Conservation (phyloP, 257 asterid genomes). For the Solanum medicagineum region DNA sequence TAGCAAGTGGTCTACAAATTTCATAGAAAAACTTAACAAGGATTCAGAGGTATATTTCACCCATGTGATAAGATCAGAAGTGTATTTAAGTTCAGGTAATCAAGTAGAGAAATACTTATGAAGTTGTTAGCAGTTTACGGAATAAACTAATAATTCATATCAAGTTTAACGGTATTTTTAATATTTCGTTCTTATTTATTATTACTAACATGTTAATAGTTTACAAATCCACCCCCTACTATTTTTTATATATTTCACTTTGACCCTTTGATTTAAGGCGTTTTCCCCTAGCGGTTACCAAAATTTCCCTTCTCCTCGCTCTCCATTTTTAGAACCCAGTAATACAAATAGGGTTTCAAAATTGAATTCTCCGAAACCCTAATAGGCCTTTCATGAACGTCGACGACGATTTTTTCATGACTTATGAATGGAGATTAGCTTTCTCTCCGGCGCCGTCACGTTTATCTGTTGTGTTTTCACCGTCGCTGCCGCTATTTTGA, state of each 20-base stretch:
- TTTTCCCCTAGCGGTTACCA: not conserved
- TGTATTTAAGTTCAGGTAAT: too few relatives aligned
- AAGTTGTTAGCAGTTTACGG: too few relatives aligned
- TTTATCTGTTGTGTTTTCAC: conserved; percentile 35
- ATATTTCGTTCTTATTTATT: too few relatives aligned
- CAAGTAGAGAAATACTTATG: too few relatives aligned
- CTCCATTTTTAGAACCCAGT: not conserved
- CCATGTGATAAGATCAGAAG: too few relatives aligned
- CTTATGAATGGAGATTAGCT: conserved; percentile 51
- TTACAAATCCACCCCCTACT: not conserved
- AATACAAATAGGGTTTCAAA: not conserved
- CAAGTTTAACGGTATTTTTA: too few relatives aligned
- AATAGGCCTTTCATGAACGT: conserved; percentile 20
- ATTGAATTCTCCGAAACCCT: not conserved
- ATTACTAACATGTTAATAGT: not conserved
- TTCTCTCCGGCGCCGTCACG: conserved; percentile 25
- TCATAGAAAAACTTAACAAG: too few relatives aligned
- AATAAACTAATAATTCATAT: too few relatives aligned
- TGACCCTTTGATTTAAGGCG: not conserved
- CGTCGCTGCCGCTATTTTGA: conserved; percentile 23
- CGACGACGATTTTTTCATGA: conserved; percentile 27
- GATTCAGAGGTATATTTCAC: too few relatives aligned
- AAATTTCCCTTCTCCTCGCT: not conserved
- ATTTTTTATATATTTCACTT: not conserved
- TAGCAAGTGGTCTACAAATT: too few relatives aligned